Base-by-base conservation (phyloP, 2,329 filamentous ascomycete genomes). In the Fusarium sp. region DNA sequence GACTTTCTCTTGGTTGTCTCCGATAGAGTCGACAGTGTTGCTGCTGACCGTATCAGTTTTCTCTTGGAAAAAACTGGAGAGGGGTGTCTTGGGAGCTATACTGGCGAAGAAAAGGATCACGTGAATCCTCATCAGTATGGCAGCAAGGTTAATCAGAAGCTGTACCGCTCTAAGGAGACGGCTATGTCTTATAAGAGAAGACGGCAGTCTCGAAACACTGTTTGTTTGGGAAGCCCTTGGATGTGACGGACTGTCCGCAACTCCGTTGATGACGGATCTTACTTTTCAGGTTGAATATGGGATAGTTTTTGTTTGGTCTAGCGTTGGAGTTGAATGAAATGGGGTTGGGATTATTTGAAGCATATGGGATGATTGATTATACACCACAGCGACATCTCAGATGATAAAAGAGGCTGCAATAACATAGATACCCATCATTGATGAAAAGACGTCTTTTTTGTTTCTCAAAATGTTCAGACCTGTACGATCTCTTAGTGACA, bases 1-100 rank as follows among this genome's bases (percentile, higher is more conserved):
- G 67, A 70, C 45, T 65, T 69, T 42, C 35, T 45, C 23, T 29
- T 69, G 25, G 39, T 35, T 21, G 44, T 69, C 23, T 57, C n/a
- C 21, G 48, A 57, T 21, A 19, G 35, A 25, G 12, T 18, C 9
- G 44, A 63, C 18, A 46, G 37, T 2, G 6, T 16, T 16, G 35
- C 39, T 18, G 16, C 48, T 11, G 23, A 39, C 4, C 12, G 23
- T 33, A 44, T 56, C 12, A 12, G n/a, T 2, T 1, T 3, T 4
- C 29, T 57, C 10, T 6, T 65, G 23, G 3, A 15, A 5, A 27
- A 21, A 5, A 29, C 44, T 11, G 60, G 38, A 3, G 7, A 27
- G 3, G 23, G 31, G 5, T 33, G 23, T 6, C 54, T 69, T 5
- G 66, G 57, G 5, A 69, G 66, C 23, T 69, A 69, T 18, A 37